Evolutionary conservation across 208 protist genomes (phyloP), one percentile per base, ranked within the genome.

Genomic region (Leptomonas seymouri): DNA sequence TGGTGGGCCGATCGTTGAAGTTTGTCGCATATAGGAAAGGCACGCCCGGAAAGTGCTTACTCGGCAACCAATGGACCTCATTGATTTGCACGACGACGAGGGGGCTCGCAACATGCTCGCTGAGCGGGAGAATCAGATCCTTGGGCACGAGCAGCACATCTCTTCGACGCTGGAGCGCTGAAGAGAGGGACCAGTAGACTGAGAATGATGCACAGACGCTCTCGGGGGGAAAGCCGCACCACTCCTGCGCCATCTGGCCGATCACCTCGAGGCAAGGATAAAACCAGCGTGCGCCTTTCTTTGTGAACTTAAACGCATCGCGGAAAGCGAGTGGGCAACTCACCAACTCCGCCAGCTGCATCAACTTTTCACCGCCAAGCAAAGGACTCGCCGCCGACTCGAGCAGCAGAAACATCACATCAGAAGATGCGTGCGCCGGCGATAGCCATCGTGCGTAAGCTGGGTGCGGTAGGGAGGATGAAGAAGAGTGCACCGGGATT

Each of bases 151-250:
- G 48, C 9, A 84, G 31, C 28, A 30, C 51, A 36, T 80, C 70
- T 1, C 64, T 69, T 44, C 90, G 73, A 8, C 80, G 74, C 74
- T 96, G 90, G 23, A 96, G 31, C 15, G 81, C 65, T 5, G 85
- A 60, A 12, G 90, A 94, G 8, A 93, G 69, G 55, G 85, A 93
- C 91, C 91, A 96, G 41, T 80, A 82, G 41, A 96, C 81, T 36
- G 21, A 57, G 53, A 92, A 80, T 8, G 76, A 86, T 3, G 82
- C 91, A 7, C 12, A 71, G 20, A 67, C 28, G 50, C 51, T 61
- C 15, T 67, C 64, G 7, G 64, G 28, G 2, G 71, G 57, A 67
- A 93, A 87, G 30, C 81, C 78, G 65, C 86, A 82, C 49, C 88
- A 86, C 36, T 81, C 79, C 28, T 84, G 78, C 16, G 80, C 73